Conservation (phyloP, 805 yeast species). For the Suhomyces pyralidae region DNA sequence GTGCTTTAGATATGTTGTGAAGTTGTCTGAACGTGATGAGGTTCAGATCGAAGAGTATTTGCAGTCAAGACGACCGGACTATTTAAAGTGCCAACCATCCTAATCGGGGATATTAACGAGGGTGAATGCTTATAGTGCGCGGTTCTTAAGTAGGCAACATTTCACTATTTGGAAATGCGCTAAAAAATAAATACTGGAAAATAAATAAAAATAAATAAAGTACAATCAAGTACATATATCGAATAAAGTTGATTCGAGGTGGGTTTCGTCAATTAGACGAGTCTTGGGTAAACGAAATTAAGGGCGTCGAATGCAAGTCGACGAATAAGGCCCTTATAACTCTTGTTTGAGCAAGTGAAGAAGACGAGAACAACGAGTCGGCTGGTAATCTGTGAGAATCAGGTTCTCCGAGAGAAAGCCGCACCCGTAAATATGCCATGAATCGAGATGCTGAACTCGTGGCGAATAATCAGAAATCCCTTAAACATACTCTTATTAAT, state of each 20-base stretch:
- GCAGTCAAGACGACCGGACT: background rate
- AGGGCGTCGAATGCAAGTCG: background rate
- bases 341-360: background rate
- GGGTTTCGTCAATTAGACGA: constrained; percentile 3
- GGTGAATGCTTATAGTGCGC: background rate
- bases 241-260: background rate
- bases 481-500: background rate
- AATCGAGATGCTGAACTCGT: background rate
- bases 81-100: background rate
- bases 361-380: background rate
- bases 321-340: background rate
- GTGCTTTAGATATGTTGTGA: background rate
- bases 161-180: background rate
- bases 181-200: background rate
- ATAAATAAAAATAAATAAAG: background rate
- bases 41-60: background rate
- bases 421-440: background rate
- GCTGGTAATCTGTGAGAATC: background rate
- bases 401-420: background rate
- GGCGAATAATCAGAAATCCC: background rate
- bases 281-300: background rate
- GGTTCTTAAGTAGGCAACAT: background rate
- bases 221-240: background rate
- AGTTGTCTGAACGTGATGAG: background rate
- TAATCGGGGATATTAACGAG: background rate